phyloP scores from a whole-genome alignment of 1,284 basidiomycete species.

The Rhizoctonia solani region DNA sequence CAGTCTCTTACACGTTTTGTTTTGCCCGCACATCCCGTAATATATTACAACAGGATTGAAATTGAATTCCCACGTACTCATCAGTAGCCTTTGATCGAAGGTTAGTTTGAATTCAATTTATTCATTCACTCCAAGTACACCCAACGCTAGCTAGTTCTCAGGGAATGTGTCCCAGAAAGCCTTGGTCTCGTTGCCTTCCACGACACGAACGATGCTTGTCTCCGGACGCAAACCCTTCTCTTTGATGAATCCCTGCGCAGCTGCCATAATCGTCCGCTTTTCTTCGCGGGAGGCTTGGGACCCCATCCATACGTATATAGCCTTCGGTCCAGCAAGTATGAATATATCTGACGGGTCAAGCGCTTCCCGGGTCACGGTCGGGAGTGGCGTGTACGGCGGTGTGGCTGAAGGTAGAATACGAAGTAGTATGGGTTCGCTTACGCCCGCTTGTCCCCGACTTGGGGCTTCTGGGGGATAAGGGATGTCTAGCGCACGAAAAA shows the following conservation, averaged over 20 bases:
- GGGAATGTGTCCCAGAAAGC: constrained; percentile 28
- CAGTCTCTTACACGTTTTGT: no score
- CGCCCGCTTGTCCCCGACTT: constrained; percentile 40
- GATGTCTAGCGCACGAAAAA: constrained; percentile 47
- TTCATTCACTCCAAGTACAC: no score
- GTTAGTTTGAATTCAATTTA: neutral
- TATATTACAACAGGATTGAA: no score
- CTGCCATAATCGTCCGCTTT: constrained; percentile 55
- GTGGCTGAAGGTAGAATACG: constrained; percentile 16
- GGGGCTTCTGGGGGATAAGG: constrained; percentile 55
- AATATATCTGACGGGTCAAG: constrained; percentile 48
- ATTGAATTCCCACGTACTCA: no score
- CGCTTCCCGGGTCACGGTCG: constrained; percentile 42
- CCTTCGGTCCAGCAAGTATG: constrained; percentile 51
- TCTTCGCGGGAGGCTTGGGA: constrained; percentile 54
- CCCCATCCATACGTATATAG: constrained; percentile 63
- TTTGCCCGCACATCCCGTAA: no score
- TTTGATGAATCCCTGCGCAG: constrained; percentile 59
- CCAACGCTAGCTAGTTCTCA: no score
- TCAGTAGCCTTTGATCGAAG: neutral
- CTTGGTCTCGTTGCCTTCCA: constrained; percentile 25
- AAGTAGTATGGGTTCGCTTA: constrained; percentile 38
- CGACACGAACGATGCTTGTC: constrained; percentile 16
- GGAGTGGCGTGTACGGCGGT: constrained; percentile 39
- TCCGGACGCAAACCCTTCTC: constrained; percentile 42